Base-by-base conservation (phyloP, 1,284 basidiomycete species). In the Flammula alnicola region DNA sequence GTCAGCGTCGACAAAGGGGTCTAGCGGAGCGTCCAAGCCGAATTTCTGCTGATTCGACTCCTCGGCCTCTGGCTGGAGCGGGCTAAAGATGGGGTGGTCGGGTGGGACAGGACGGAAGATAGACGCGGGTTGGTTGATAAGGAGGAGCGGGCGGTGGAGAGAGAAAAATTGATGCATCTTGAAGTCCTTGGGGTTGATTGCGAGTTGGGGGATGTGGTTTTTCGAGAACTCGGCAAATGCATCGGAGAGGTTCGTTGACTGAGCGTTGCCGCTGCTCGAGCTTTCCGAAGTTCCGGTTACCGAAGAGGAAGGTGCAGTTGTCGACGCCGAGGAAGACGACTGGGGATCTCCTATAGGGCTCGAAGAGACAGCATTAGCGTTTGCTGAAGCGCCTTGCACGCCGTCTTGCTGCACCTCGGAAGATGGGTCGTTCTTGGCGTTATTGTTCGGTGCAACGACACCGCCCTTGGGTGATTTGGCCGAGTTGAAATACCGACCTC, bases 91-190 rank as follows among this genome's bases (percentile, higher is more conserved):
- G 6, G 72, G 62, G 3, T 58, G 50, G 17, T 67, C 60, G 9
- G 67, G 47, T 11, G 74, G 67, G 10, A 73, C 63, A n/a, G 78
- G 64, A 14, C 81, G 75, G 59, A 91, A 81, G 46, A 89, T 76
- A 22, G 77, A 61, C 4, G 79, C 65, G 0, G 88, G 80, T 55
- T 83, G 77, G 20, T 77, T 70, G 33, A 91, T 72, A 17, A 86
- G 77, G 12, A 90, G 79, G 3, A 91, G 74, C 1, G 88, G 88
- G 25, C 89, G 78, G 59, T 91, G 83, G 30, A 88, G 69, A 3
- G 88, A 81, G 70, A 91, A 91, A 68, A 91, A 91, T 49, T 87
- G 85, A 61, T 90, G 87, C 11, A 89, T 75, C 58, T 81, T 84
- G 65, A 86, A 83, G 55, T 88, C 87, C 56, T 83, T 80, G 12